Evolutionary conservation across 805 yeast genomes (phyloP).

Genomic region (Lachancea cidri): DNA sequence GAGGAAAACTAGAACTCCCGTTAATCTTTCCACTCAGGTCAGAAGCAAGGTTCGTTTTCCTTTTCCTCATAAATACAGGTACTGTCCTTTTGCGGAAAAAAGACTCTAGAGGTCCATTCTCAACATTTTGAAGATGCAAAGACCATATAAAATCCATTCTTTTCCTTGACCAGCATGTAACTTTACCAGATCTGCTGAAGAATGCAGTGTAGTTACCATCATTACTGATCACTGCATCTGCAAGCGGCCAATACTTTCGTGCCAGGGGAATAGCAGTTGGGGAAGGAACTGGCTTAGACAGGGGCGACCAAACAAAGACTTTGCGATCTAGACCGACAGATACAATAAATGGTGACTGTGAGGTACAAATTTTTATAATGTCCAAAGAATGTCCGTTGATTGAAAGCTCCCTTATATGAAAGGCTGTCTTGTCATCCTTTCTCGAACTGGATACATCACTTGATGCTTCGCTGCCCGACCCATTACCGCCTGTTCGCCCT

Average conservation of each 20-base stretch:
- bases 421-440: constrained; percentile 3
- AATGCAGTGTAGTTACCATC: constrained; percentile 56
- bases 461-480: too few species aligned
- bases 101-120: constrained; percentile 43
- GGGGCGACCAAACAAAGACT: constrained; percentile 69
- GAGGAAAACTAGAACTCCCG: constrained; percentile 8
- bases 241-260: constrained; percentile 55
- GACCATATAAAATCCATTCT: constrained; percentile 57
- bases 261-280: constrained; percentile 42
- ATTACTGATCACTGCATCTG: constrained; percentile 49
- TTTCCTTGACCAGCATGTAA: constrained; percentile 58
- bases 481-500: too few species aligned
- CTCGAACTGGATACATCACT: too few species aligned
- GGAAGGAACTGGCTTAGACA: constrained; percentile 41
- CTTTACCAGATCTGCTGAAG: constrained; percentile 45
- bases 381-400: constrained; percentile 57
- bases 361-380: constrained; percentile 53
- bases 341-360: constrained; percentile 57
- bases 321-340: constrained; percentile 71
- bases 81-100: constrained; percentile 54
- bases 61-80: constrained; percentile 40
- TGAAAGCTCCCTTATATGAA: constrained; percentile 37
- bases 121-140: constrained; percentile 36
- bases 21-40: constrained; percentile 2
- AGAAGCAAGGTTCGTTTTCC: constrained; percentile 16